Percentiles rank a stretch among this genome's conserved stretches.
phyloP scores from a whole-genome alignment of 1,139 yeast genomes.

The Yamadazyma dushanensis region DNA sequence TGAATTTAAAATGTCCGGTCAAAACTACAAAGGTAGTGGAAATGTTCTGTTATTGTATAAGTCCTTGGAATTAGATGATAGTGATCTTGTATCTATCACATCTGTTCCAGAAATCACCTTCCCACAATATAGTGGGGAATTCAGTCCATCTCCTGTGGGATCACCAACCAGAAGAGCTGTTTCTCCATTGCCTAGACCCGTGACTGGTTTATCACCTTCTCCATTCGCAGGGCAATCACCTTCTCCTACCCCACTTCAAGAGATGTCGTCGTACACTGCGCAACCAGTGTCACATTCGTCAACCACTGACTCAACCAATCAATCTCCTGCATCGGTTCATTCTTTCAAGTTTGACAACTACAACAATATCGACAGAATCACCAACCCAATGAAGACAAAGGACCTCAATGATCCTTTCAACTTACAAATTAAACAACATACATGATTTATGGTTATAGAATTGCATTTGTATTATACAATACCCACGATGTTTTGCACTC shows the following conservation, averaged over 20 bases:
- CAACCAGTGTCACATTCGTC: neutral
- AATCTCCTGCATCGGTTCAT: neutral
- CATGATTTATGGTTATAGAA: constrained; percentile 3
- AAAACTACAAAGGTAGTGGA: constrained; percentile 31
- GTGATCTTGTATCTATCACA: constrained; percentile 16
- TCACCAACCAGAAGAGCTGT: constrained; percentile 18
- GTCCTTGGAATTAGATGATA: constrained; percentile 17
- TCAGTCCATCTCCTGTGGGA: constrained; percentile 14
- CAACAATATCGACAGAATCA: constrained; percentile 11
- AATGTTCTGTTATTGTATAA: constrained; percentile 33
- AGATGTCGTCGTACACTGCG: too few relatives aligned
- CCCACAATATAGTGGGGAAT: constrained; percentile 15
- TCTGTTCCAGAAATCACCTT: constrained; percentile 19
- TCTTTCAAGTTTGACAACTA: constrained; percentile 8
- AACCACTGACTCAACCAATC: neutral
- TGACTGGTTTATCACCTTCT: constrained; percentile 1
- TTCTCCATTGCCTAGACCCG: constrained; percentile 5
- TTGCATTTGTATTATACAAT: constrained; percentile 1
- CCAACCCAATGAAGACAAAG: constrained; percentile 11
- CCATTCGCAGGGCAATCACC: constrained; percentile 8
- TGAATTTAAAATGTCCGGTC: constrained; percentile 26
- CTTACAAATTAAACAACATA: constrained; percentile 7
- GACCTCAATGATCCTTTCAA: constrained; percentile 12
- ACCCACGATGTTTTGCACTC: too few relatives aligned
- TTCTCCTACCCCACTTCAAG: neutral